Percentiles rank a stretch among this genome's conserved stretches.
Evolutionary conservation across 495 filamentous ascomycete genomes (phyloP).

Genomic region (Pseudomonodictys pantanalensis): DNA sequence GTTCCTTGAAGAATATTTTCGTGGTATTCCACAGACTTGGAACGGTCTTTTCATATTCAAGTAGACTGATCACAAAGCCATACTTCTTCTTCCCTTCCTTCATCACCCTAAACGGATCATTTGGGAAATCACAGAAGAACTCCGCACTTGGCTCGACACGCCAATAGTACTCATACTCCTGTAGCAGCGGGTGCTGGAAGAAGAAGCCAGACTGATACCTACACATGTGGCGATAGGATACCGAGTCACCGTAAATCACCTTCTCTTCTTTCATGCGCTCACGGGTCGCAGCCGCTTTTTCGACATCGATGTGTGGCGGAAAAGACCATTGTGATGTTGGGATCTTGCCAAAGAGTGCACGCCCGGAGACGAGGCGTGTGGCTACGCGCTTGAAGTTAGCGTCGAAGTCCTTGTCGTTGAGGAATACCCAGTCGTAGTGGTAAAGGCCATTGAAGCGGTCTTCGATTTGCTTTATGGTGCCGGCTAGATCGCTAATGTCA

Average conservation of each 20-base stretch:
- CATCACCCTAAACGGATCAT: conserved; percentile 46
- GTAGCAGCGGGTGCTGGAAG: conserved; percentile 45
- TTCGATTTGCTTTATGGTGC: conserved; percentile 88
- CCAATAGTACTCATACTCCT: conserved; percentile 47
- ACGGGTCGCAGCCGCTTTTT: conserved; percentile 52
- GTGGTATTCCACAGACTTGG: conserved; percentile 91
- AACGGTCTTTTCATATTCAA: conserved; percentile 92
- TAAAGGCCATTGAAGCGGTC: conserved; percentile 93
- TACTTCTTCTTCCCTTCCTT: conserved; percentile 43
- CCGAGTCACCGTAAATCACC: conserved; percentile 77
- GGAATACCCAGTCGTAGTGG: conserved; percentile 97
- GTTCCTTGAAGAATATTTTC: conserved; percentile 80
- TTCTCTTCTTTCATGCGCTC: conserved; percentile 49
- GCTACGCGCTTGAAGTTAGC: conserved; percentile 87
- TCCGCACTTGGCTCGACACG: conserved; percentile 44
- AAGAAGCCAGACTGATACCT: conserved; percentile 47
- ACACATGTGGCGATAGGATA: conserved; percentile 52
- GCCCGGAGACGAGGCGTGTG: conserved; percentile 77
- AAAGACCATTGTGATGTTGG: conserved; percentile 49
- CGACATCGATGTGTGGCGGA: conserved; percentile 52
- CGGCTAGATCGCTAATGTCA: conserved; percentile 91
- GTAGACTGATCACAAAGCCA: conserved; percentile 53
- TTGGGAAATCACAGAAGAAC: conserved; percentile 45
- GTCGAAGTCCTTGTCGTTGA: conserved; percentile 92
- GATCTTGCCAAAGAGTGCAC: conserved; percentile 72